Conservation (phyloP, 2,329 filamentous ascomycete genomes). For the Botrytis byssoidea region DNA sequence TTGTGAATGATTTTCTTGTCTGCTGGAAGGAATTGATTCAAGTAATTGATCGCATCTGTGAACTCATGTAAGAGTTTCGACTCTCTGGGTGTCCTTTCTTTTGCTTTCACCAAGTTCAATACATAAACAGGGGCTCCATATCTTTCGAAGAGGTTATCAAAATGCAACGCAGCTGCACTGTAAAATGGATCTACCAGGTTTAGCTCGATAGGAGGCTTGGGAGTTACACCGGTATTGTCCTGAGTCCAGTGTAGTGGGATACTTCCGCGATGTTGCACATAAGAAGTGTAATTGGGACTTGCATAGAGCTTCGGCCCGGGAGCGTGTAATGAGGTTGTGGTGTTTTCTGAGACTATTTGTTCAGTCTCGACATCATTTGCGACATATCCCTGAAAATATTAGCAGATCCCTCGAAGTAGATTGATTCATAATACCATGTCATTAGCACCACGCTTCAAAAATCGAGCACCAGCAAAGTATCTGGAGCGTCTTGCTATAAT, state of each 20-base stretch:
- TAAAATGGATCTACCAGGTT: constrained; percentile 98
- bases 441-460: constrained; percentile 91
- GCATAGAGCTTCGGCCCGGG: constrained; percentile 82
- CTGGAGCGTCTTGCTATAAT: constrained; percentile 90
- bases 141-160: constrained; percentile 88
- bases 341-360: constrained; percentile 92
- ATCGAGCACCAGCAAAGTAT: constrained; percentile 90
- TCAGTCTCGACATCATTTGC: constrained; percentile 99
- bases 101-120: constrained; percentile 84
- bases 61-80: constrained; percentile 88
- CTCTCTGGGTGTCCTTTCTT: constrained; percentile 85
- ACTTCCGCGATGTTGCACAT: constrained; percentile 93
- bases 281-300: constrained; percentile 91
- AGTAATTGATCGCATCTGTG: constrained; percentile 80
- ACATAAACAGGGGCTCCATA: constrained; percentile 93
- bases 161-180: constrained; percentile 86
- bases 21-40: constrained; percentile 87
- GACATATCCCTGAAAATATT: constrained; percentile 66
- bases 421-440: constrained; percentile 56
- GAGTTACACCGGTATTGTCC: constrained; percentile 89
- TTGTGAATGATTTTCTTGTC: constrained; percentile 89
- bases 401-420: constrained; percentile 17
- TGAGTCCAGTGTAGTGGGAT: constrained; percentile 98
- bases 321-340: constrained; percentile 93
- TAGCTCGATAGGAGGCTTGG: constrained; percentile 93